phyloP scores from a whole-genome alignment of 2,329 filamentous ascomycete species.

The Kalaharituber pfeilii region DNA sequence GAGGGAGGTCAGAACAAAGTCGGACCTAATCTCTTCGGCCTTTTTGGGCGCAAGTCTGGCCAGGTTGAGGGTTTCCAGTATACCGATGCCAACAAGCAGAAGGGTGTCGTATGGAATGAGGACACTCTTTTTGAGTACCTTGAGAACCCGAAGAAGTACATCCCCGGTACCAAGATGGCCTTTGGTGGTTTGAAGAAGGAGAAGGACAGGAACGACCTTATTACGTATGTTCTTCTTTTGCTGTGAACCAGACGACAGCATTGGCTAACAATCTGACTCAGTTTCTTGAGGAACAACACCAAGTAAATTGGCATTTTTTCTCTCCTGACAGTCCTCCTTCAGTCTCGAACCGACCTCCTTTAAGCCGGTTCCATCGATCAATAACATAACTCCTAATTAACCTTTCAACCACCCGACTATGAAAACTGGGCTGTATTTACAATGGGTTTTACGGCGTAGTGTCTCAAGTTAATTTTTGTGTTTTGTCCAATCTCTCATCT shows the following conservation, averaged over 20 bases:
- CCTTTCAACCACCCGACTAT: background rate
- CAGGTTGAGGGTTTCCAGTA: slow-evolving; percentile 85
- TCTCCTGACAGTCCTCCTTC: background rate
- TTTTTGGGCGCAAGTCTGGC: slow-evolving; percentile 92
- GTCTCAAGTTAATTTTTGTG: background rate
- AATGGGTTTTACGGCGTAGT: background rate
- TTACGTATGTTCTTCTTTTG: slow-evolving; percentile 51
- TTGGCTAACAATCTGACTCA: slow-evolving; percentile 6
- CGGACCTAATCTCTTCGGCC: slow-evolving; percentile 88
- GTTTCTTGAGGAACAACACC: slow-evolving; percentile 17
- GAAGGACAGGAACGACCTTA: slow-evolving; percentile 97
- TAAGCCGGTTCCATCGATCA: slow-evolving; percentile 7
- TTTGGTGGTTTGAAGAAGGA: slow-evolving; percentile 99
- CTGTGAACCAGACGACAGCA: no score
- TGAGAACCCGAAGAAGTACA: slow-evolving; percentile 99
- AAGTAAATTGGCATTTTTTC: slow-evolving; percentile 10
- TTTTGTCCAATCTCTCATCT: background rate
- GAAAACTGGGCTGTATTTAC: background rate
- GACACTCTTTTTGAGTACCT: slow-evolving; percentile 88
- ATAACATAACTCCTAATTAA: slow-evolving; percentile 5
- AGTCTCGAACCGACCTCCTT: slow-evolving; percentile 6
- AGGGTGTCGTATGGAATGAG: slow-evolving; percentile 79
- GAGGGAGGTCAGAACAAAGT: slow-evolving; percentile 89
- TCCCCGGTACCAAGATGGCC: slow-evolving; percentile 99
- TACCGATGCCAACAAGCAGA: slow-evolving; percentile 99